phyloP scores from a whole-genome alignment of 305 asterid species.

The Rubia tinctorum region DNA sequence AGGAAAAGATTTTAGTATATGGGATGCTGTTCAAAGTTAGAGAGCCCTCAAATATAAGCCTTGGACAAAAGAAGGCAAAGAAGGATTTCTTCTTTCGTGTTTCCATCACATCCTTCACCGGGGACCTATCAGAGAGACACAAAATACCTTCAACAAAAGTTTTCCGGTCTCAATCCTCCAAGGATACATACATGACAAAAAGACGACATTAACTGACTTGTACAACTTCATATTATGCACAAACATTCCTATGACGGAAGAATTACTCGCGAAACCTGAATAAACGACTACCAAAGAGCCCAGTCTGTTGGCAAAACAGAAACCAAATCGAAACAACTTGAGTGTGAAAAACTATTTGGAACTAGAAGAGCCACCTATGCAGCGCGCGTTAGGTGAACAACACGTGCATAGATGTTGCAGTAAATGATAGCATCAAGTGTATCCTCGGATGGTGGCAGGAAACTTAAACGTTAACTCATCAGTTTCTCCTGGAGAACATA shows the following conservation, averaged over 20 bases:
- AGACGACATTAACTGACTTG: neutral
- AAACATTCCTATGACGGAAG: neutral
- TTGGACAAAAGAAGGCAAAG: neutral
- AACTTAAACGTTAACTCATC: neutral
- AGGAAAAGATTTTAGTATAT: neutral
- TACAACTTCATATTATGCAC: neutral
- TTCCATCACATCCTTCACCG: neutral
- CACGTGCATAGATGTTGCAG: too few relatives aligned
- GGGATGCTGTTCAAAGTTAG: neutral
- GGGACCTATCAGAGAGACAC: conserved; percentile 11
- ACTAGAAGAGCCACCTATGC: neutral
- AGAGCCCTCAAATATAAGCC: neutral
- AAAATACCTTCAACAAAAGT: neutral
- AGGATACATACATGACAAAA: neutral
- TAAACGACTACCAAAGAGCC: neutral
- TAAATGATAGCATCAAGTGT: neutral
- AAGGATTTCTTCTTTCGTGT: neutral
- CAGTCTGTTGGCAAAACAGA: neutral
- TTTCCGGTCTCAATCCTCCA: neutral
- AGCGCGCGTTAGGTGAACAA: too few relatives aligned
- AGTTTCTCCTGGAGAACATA: neutral
- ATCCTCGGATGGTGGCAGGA: neutral
- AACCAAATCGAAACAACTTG: neutral
- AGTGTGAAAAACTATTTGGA: neutral
- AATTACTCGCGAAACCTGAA: neutral